Conservation (phyloP, 352 stramenopile genomes). For the Phytophthora fragariae region DNA sequence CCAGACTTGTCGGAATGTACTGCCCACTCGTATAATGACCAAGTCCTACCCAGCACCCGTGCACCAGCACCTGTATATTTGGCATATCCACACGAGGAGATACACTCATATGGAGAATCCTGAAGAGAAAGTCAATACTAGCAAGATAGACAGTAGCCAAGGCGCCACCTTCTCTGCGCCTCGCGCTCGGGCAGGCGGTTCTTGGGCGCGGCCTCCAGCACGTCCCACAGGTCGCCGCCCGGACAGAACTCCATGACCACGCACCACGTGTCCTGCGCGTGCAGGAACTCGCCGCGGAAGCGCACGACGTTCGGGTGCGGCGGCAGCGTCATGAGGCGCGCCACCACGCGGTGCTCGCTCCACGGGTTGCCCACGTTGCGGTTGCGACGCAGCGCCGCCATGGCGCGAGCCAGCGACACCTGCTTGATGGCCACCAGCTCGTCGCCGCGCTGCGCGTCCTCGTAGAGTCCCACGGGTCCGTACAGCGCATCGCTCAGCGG, state of each 20-base stretch:
- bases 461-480: constrained; percentile 52
- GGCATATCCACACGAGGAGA: too few species aligned
- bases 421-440: constrained; percentile 63
- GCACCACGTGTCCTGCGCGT: constrained; percentile 48
- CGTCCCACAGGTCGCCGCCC: constrained; percentile 54
- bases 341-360: constrained; percentile 41
- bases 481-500: constrained; percentile 47
- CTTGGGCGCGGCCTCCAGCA: constrained; percentile 34
- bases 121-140: too few species aligned
- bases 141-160: too few species aligned
- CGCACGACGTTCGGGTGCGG: constrained; percentile 55
- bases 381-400: constrained; percentile 31
- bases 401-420: constrained; percentile 41
- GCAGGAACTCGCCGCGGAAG: constrained; percentile 50
- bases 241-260: constrained; percentile 67
- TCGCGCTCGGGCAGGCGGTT: constrained; percentile 33
- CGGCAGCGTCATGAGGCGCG: constrained; percentile 32
- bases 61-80: too few species aligned
- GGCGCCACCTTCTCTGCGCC: too few species aligned
- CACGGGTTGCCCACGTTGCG: constrained; percentile 57
- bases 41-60: too few species aligned
- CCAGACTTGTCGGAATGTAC: too few species aligned
- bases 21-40: too few species aligned
- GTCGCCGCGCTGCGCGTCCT: constrained; percentile 36
- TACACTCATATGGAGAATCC: too few species aligned